Conservation (phyloP, 2,329 filamentous ascomycete genomes). For the Diplocarpon rosae region DNA sequence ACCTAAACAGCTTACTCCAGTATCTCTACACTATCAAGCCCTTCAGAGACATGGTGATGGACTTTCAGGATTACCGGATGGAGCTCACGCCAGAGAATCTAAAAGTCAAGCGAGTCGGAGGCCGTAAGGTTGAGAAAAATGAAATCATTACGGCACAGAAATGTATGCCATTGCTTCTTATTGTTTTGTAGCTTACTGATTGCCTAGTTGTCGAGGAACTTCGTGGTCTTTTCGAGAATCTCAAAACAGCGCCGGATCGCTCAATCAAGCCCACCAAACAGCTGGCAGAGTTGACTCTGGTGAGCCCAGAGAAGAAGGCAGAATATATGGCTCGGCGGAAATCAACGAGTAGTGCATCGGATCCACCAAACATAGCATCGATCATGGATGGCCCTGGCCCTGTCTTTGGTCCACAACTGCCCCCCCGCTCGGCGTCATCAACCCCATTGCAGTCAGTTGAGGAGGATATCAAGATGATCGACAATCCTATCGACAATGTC, state of each 20-base stretch:
- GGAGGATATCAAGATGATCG: slow-evolving; percentile 27
- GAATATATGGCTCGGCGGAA: slow-evolving; percentile 33
- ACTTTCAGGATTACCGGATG: slow-evolving; percentile 62
- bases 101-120: slow-evolving; percentile 61
- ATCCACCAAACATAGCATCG: slow-evolving; percentile 19
- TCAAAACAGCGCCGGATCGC: slow-evolving; percentile 50
- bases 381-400: slow-evolving; percentile 14
- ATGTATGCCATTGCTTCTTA: slow-evolving; percentile 45
- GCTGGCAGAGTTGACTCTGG: slow-evolving; percentile 69
- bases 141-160: slow-evolving; percentile 54
- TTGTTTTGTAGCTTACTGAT: slow-evolving; percentile 11
- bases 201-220: slow-evolving; percentile 63
- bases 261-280: slow-evolving; percentile 63
- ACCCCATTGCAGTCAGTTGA: slow-evolving; percentile 11
- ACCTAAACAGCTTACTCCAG: slow-evolving; percentile 91
- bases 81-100: slow-evolving; percentile 53
- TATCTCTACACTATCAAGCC: slow-evolving; percentile 86
- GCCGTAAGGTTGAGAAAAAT: slow-evolving; percentile 49
- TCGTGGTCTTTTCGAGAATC: slow-evolving; percentile 54
- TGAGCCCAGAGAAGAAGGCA: slow-evolving; percentile 45
- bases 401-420: slow-evolving; percentile 21
- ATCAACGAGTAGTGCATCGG: slow-evolving; percentile 31
- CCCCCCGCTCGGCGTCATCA: slow-evolving; percentile 12
- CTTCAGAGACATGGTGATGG: slow-evolving; percentile 67
- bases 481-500: slow-evolving; percentile 15